Base-by-base conservation (phyloP, 1,284 basidiomycete species). In the Lignosus rhinocerotis region DNA sequence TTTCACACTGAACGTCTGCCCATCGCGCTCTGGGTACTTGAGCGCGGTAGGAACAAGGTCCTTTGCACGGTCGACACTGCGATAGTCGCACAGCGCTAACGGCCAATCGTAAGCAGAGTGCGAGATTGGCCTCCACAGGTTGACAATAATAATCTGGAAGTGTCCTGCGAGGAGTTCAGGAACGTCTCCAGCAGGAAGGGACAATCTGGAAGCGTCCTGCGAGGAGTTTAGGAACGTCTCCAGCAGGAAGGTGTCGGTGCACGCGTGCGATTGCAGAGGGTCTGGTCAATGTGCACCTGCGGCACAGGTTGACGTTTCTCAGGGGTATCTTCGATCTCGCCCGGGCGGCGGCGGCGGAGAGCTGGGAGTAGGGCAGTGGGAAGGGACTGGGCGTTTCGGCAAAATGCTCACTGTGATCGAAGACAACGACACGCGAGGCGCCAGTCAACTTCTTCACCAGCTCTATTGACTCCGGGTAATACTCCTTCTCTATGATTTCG, bases 91-190 rank as follows among this genome's bases (percentile, higher is more conserved):
- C 6, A 88, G 73, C 1, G 82, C 82, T 42, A 89, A 77, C 1
- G 87, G 87, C 73, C 75, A 79, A 66, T 88, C 86, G 38, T 73
- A 69, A 9, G 85, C 83, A 3, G 81, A 68, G 59, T 80, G 72
- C 7, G 70, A 63, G 58, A 90, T 84, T 1, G 87, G 87, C 8
- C 86, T 73, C 88, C 88, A 90, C 57, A 90, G 78, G 73, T 90
- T 90, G 73, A 90, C 82, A n/a, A n/a, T n/a, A n/a, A n/a, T n/a
- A 53, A 89, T 83, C 68, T 89, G 86, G 73, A 82, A 84, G 21
- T 83, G 81, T 30, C 74, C 70, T 50, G 73, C 69, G 25, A 81
- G 69, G 21, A 81, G 73, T 30, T 71, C 72, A 0, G 77, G 78
- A 0, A 76, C 82, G 31, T 84, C 81, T 3, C 70, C 68, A 0